Base-by-base conservation (phyloP, 1,284 basidiomycete genomes). In the Ustilago loliicola region DNA sequence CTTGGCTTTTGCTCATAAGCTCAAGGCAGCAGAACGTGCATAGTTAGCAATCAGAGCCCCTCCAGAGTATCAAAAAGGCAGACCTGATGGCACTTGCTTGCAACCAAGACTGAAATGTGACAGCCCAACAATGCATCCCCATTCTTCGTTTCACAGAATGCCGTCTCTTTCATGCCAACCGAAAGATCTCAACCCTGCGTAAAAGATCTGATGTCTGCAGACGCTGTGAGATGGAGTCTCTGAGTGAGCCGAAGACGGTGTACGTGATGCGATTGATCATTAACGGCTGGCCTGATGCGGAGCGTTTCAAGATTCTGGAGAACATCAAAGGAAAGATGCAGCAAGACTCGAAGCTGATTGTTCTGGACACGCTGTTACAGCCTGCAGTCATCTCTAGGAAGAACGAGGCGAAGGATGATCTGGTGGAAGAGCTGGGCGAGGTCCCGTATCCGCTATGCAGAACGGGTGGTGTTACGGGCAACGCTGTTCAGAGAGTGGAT, bases 211-310 rank as follows among this genome's bases (percentile, higher is more conserved):
- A 34, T 34, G 32, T 11, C 32, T 7, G 11, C 32, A 7, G 5
- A 38, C 3, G 17, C 36, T 38, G 36, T 15, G 15, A 38, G 36
- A 38, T 38, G 32, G 32, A 34, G 32, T n/a, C n/a, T n/a, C n/a
- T n/a, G 2, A 23, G 54, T 5, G 63, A 64, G 1, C 21, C 47
- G 1, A 65, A 72, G 25, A 64, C 40, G 52, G 53, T 72, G 2
- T 76, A 64, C 32, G n/a, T 76, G 60, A 54, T 72, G 68, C 61
- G 73, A 6, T 53, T 52, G 48, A 64, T 76, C 42, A 48, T 76
- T 3, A 68, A 71, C 45, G 73, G 72, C 38, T 67, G 70, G 64
- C 51, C 57, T 1, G 60, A 76, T 32, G 34, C 38, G 19, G 51
- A 66, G 36, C 30, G 36, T 5, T 7, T 72, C 27, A 42, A 57